These are phyloP conservation scores for Capronia americana DNA, from an alignment of 2,329 filamentous ascomycete genomes.

Conservation along the genomic window DNA sequence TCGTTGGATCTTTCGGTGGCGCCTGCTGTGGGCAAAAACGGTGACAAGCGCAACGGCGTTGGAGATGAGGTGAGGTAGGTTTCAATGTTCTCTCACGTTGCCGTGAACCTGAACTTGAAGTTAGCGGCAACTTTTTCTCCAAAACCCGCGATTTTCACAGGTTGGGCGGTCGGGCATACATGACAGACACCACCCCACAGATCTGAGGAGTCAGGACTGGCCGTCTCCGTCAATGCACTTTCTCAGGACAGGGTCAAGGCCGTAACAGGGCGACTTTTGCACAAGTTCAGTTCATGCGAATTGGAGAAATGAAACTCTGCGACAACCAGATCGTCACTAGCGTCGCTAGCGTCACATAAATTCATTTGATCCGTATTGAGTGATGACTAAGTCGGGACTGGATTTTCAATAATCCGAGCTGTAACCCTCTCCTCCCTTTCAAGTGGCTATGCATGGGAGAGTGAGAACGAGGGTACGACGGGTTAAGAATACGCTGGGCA, in stretches of 20 bases:
- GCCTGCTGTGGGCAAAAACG: background rate
- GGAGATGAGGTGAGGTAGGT: constrained; percentile 7
- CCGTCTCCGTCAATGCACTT: background rate
- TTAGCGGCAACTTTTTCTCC: constrained; percentile 14
- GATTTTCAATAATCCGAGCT: background rate
- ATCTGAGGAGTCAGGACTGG: background rate
- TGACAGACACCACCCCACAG: constrained; percentile 1
- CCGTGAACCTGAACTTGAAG: constrained; percentile 12
- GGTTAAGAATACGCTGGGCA: background rate
- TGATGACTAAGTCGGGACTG: constrained; percentile 7
- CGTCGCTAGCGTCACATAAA: constrained; percentile 7
- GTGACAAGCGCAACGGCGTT: background rate
- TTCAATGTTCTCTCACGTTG: constrained; percentile 3
- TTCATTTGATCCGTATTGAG: background rate
- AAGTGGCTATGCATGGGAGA: constrained; percentile 1
- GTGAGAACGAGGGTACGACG: background rate
- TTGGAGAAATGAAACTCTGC: constrained; percentile 21
- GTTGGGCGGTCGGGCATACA: constrained; percentile 1
- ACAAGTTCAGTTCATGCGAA: constrained; percentile 5
- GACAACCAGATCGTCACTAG: constrained; percentile 15
- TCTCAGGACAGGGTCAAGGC: background rate
- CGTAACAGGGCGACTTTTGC: constrained; percentile 8
- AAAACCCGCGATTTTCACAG: background rate
- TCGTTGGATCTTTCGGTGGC: background rate
- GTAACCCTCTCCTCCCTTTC: background rate